A percentile compares a stretch with the other conserved stretches of the same genome.
phyloP scores from a whole-genome alignment of 208 protist genomes.

The Leishmania tropica region DNA sequence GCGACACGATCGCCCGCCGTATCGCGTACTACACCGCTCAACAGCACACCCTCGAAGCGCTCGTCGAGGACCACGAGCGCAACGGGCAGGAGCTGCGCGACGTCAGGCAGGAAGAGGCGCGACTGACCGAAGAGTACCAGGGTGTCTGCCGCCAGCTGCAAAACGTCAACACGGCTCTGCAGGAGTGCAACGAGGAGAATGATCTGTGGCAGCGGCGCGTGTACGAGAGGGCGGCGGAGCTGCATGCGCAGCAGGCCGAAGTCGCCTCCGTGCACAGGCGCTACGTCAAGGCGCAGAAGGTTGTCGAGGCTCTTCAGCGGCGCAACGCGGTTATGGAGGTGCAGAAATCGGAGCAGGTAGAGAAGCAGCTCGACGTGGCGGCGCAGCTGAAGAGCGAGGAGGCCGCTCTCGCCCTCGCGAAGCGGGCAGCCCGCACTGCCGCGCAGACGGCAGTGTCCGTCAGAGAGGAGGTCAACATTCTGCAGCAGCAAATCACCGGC shows the following conservation, averaged over 20 bases:
- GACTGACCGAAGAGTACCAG: conserved; percentile 84
- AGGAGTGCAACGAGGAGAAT: conserved; percentile 91
- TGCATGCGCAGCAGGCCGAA: conserved; percentile 68
- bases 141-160: conserved; percentile 72
- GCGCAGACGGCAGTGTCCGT: conserved; percentile 40
- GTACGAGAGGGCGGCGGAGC: conserved; percentile 57
- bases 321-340: conserved; percentile 73
- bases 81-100: conserved; percentile 53
- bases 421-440: conserved; percentile 42
- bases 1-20: conserved; percentile 55
- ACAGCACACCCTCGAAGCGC: conserved; percentile 58
- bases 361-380: conserved; percentile 46
- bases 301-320: conserved; percentile 69
- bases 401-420: conserved; percentile 48
- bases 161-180: conserved; percentile 81
- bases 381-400: conserved; percentile 53
- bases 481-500: conserved; percentile 68
- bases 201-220: conserved; percentile 66
- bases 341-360: conserved; percentile 53
- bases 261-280: conserved; percentile 46
- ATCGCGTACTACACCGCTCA: conserved; percentile 35
- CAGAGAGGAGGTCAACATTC: conserved; percentile 69
- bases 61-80: conserved; percentile 53
- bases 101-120: conserved; percentile 45
- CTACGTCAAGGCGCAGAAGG: conserved; percentile 50